Evolutionary conservation across 2,329 filamentous ascomycete species (phyloP).

Genomic region (Dryadomyces sulphureus): DNA sequence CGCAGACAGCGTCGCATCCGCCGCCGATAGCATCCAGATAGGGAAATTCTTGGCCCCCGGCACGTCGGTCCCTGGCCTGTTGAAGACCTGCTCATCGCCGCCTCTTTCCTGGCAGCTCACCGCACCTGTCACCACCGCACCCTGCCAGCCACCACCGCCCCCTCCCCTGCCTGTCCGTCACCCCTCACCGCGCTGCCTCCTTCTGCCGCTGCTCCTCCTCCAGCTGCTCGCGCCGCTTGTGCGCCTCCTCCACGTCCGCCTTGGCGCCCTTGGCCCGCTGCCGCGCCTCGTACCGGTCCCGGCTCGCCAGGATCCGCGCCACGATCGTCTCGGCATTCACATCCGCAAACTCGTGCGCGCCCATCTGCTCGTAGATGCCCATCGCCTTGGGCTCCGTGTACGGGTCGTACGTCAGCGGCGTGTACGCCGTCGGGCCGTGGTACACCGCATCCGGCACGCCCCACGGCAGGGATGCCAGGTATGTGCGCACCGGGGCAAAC

Average conservation of each 20-base stretch:
- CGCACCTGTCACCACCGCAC: too few relatives aligned
- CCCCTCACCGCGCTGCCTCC: constrained; percentile 28
- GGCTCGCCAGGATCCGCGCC: constrained; percentile 71
- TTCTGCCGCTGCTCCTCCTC: constrained; percentile 41
- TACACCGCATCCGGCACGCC: constrained; percentile 70
- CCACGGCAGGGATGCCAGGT: constrained; percentile 61
- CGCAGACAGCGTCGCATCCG: too few relatives aligned
- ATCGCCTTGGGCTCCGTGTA: constrained; percentile 69
- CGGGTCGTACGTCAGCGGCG: constrained; percentile 64
- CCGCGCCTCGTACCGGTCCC: constrained; percentile 78
- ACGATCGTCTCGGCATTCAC: constrained; percentile 93
- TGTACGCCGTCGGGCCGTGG: constrained; percentile 90
- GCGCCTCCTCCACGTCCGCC: constrained; percentile 56
- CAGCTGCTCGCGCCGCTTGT: constrained; percentile 44
- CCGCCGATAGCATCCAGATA: too few relatives aligned
- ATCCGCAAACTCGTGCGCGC: constrained; percentile 62
- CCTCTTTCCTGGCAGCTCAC: too few relatives aligned
- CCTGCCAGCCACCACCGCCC: too few relatives aligned
- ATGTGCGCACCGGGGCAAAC: constrained; percentile 67
- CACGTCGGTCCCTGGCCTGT: too few relatives aligned
- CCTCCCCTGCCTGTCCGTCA: too few relatives aligned
- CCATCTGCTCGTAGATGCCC: constrained; percentile 72
- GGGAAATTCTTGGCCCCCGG: too few relatives aligned
- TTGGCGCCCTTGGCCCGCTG: constrained; percentile 87
- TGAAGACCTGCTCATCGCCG: too few relatives aligned